A percentile compares a stretch with the other conserved stretches of the same genome.
phyloP scores from a whole-genome alignment of 768 basidiomycete genomes.

The Mycena maculata region DNA sequence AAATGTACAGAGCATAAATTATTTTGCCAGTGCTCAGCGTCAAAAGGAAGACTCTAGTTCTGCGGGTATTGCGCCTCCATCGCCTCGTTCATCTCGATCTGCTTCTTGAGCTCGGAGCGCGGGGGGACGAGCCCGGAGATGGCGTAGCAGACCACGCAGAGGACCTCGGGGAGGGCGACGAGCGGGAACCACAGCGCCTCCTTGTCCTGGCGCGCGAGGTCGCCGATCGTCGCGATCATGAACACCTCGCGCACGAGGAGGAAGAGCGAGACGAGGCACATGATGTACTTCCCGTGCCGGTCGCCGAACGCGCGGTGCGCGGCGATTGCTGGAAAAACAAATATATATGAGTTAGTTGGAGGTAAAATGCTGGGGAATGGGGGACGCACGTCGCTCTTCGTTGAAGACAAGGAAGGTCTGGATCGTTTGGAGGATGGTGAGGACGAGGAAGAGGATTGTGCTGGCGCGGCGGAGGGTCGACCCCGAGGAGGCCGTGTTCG shows the following conservation, averaged over 20 bases:
- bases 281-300: conserved; percentile 17
- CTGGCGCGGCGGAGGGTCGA: conserved; percentile 46
- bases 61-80: too few relatives aligned
- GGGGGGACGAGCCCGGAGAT: conserved; percentile 24
- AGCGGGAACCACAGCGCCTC: conserved; percentile 26
- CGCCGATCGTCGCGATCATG: conserved; percentile 8
- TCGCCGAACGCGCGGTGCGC: conserved; percentile 6
- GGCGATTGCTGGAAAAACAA: background rate
- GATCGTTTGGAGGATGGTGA: conserved; percentile 47
- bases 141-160: conserved; percentile 18
- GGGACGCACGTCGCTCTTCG: background rate
- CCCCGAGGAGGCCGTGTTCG: conserved; percentile 29
- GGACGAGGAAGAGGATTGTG: conserved; percentile 50
- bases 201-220: conserved; percentile 3
- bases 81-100: too few relatives aligned
- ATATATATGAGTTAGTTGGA: background rate
- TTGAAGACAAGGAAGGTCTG: conserved; percentile 29
- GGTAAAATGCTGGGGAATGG: too few relatives aligned
- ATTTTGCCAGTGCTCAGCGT: too few relatives aligned
- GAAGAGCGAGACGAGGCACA: conserved; percentile 18
- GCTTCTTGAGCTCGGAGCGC: conserved; percentile 12
- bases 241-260: conserved; percentile 26
- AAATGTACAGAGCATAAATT: too few relatives aligned
- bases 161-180: conserved; percentile 23
- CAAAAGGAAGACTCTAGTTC: too few relatives aligned